These are phyloP conservation scores for Hymenoscyphus salicellus DNA, from an alignment of 2,329 filamentous ascomycete genomes.

Conservation along the genomic window DNA sequence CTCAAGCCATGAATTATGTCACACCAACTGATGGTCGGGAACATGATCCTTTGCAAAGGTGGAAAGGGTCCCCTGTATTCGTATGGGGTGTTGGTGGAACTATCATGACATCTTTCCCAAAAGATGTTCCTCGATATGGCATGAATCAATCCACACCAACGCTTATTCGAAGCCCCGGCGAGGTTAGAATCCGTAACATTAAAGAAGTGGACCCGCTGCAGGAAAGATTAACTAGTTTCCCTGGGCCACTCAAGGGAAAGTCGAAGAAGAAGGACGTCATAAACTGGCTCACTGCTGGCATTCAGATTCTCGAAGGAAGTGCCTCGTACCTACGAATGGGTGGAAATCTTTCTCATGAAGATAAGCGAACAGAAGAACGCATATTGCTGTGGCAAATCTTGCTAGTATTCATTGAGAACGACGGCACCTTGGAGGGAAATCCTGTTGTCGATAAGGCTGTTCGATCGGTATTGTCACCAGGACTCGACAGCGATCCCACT, in stretches of 20 bases:
- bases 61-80: conserved; percentile 86
- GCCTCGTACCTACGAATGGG: conserved; percentile 41
- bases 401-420: conserved; percentile 76
- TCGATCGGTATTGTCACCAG: conserved; percentile 68
- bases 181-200: conserved; percentile 72
- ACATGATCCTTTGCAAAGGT: conserved; percentile 77
- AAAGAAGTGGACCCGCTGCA: conserved; percentile 70
- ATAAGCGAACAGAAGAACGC: conserved; percentile 75
- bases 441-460: conserved; percentile 70
- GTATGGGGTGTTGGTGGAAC: conserved; percentile 84
- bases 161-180: conserved; percentile 78
- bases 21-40: conserved; percentile 64
- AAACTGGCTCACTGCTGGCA: conserved; percentile 74
- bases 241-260: conserved; percentile 84
- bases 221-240: conserved; percentile 76
- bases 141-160: conserved; percentile 66
- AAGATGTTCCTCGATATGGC: conserved; percentile 81
- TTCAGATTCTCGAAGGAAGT: conserved; percentile 67
- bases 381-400: conserved; percentile 85
- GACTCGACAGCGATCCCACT: conserved; percentile 37
- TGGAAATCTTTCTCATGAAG: conserved; percentile 53
- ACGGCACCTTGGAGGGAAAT: conserved; percentile 75
- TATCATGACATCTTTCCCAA: conserved; percentile 81
- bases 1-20: conserved; percentile 56
- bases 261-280: conserved; percentile 93